Evolutionary conservation across 495 filamentous ascomycete genomes (phyloP).

Genomic region (Emericellopsis terricola): DNA sequence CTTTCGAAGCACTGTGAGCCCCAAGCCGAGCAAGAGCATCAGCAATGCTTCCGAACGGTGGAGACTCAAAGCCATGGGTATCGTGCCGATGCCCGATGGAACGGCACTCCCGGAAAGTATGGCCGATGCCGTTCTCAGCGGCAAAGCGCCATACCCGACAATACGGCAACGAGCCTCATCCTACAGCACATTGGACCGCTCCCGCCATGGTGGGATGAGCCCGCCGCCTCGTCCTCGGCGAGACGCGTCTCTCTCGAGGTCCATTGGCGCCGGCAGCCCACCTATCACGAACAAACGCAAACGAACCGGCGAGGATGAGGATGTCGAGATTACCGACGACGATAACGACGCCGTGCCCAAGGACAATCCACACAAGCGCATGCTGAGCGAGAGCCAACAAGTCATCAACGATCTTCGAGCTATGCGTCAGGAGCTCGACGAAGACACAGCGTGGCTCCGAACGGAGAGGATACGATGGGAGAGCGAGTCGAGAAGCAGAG

Average conservation of each 20-base stretch:
- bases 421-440: slow-evolving; percentile 3
- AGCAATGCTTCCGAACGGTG: slow-evolving; percentile 7
- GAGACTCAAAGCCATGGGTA: slow-evolving; percentile 13
- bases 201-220: no score
- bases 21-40: not conserved
- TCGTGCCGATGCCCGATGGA: slow-evolving; percentile 17
- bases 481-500: slow-evolving; percentile 3
- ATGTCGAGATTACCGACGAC: not conserved
- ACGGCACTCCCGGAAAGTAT: slow-evolving; percentile 14
- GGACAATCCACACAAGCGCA: slow-evolving; percentile 3
- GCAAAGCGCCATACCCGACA: not conserved
- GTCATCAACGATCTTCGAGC: slow-evolving; percentile 3
- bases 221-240: no score
- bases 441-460: slow-evolving; percentile 4
- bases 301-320: not conserved
- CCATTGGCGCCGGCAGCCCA: not conserved
- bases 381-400: not conserved
- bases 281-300: slow-evolving; percentile 2
- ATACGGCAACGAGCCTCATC: not conserved
- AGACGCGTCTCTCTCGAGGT: not conserved
- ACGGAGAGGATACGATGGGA: slow-evolving; percentile 2
- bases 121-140: slow-evolving; percentile 2
- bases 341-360: no score
- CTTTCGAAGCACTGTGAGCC: not conserved
- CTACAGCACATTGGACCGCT: not conserved